Base-by-base conservation (phyloP, 2,329 filamentous ascomycete genomes). In the Penicillium sp. region DNA sequence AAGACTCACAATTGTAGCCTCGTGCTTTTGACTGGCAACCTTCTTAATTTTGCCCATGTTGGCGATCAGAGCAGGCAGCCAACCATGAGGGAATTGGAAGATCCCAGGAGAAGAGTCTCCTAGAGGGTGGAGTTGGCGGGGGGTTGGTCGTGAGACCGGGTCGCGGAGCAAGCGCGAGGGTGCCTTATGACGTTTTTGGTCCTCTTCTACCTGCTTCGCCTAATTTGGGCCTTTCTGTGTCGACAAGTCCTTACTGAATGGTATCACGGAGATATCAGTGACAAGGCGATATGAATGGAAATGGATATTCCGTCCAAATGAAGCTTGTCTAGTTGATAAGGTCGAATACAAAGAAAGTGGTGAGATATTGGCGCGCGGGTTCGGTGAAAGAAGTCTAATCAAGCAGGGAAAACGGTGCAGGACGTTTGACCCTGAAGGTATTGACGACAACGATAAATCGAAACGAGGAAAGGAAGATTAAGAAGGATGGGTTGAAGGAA, bases 1-100 rank as follows among this genome's bases (percentile, higher is more conserved):
- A 46, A 45, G 60, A 74, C 77, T 71, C 72, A 81, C 79, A 66
- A 81, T 73, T 63, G 79, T 81, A 68, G 77, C 77, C 70, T 80
- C 79, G 70, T 81, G 79, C 67, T 81, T 81, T 59, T 78, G 75
- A 67, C 78, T 76, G 56, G 79, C 77, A 73, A 75, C 76, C 76
- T 80, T 81, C 74, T 80, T 80, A 70, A 81, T 80, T 79, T 77
- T 80, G 77, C 79, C 79, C 78, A 80, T 80, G 64, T 66, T 76
- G 66, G 63, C 64, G 63, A 63, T 68, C 57, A 51, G 39, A 58
- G 63, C 55, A 64, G 61, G 64, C 69, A 69, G 73, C 63, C 69
- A 72, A 75, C 70, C 75, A 78, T 78, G 68, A 74, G 74, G 75
- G 68, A 62, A 59, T 61, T 59, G 24, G 60, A 53, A 57, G 50